These are phyloP conservation scores for Xylaria arbuscula DNA, from an alignment of 2,329 filamentous ascomycete species.

Conservation along the genomic window DNA sequence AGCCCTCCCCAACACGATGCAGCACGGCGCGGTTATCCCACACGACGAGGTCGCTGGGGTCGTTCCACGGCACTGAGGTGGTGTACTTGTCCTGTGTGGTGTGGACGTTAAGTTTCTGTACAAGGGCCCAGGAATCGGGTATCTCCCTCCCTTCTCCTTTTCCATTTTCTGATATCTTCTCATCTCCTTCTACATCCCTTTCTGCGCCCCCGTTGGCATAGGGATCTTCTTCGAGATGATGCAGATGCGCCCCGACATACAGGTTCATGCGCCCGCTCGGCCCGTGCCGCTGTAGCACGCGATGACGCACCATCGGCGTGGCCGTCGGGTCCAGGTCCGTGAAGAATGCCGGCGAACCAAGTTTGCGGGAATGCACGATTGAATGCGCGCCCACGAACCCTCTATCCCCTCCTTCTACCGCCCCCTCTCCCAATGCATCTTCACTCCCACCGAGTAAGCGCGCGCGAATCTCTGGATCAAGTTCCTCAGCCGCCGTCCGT, in stretches of 20 bases:
- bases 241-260: slow-evolving; percentile 64
- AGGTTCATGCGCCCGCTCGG: slow-evolving; percentile 62
- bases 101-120: slow-evolving; percentile 58
- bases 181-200: neutral
- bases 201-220: slow-evolving; percentile 44
- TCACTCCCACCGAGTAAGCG: slow-evolving; percentile 40
- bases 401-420: slow-evolving; percentile 3
- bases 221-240: slow-evolving; percentile 61
- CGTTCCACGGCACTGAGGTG: slow-evolving; percentile 60
- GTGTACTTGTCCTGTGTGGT: slow-evolving; percentile 60
- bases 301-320: slow-evolving; percentile 58
- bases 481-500: slow-evolving; percentile 61
- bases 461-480: slow-evolving; percentile 52
- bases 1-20: slow-evolving; percentile 63
- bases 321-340: slow-evolving; percentile 55
- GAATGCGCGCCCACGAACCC: slow-evolving; percentile 63
- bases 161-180: neutral
- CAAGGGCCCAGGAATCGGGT: slow-evolving; percentile 52
- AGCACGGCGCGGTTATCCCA: slow-evolving; percentile 70
- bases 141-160: slow-evolving; percentile 23
- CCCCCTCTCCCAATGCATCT: slow-evolving; percentile 39
- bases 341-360: slow-evolving; percentile 62
- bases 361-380: slow-evolving; percentile 64
- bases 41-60: slow-evolving; percentile 62
- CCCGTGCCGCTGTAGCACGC: slow-evolving; percentile 63